phyloP scores from a whole-genome alignment of 305 asterid genomes.

The Rubia tinctorum region DNA sequence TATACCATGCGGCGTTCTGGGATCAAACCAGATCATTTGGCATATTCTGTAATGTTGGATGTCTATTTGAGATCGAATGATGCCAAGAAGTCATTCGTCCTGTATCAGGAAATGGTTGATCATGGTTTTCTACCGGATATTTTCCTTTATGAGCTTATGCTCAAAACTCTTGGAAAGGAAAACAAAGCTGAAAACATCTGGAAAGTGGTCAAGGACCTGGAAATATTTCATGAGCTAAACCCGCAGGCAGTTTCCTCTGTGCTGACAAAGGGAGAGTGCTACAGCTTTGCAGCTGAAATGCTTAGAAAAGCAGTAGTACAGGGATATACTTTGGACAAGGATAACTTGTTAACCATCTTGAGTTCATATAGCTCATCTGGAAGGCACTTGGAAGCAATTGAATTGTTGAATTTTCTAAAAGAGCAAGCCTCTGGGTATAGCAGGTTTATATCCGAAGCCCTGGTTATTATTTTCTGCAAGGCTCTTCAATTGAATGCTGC shows the following conservation, averaged over 20 bases:
- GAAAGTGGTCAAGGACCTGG: conserved; percentile 64
- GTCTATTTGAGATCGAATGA: conserved; percentile 64
- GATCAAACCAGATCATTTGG: conserved; percentile 75
- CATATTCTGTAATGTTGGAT: conserved; percentile 82
- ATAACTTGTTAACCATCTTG: conserved; percentile 59
- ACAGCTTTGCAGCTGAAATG: conserved; percentile 61
- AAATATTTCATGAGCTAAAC: conserved; percentile 52
- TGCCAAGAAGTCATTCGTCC: conserved; percentile 47
- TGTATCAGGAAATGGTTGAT: conserved; percentile 69
- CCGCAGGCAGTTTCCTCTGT: conserved; percentile 59
- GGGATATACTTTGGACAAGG: conserved; percentile 48
- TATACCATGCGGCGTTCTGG: conserved; percentile 81
- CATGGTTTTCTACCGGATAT: conserved; percentile 67
- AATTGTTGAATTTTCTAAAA: conserved; percentile 60
- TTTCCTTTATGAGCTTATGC: conserved; percentile 52
- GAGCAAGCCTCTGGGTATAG: conserved; percentile 50
- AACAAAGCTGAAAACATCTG: conserved; percentile 40
- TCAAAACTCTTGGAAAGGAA: conserved; percentile 55
- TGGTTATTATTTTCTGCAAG: conserved; percentile 74
- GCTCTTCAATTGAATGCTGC: conserved; percentile 74
- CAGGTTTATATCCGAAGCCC: conserved; percentile 58
- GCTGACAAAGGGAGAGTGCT: conserved; percentile 76
- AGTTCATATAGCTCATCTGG: conserved; percentile 84
- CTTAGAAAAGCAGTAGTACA: conserved; percentile 59
- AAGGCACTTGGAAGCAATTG: conserved; percentile 64